Evolutionary conservation across 345 rosid species (phyloP), one percentile per base, ranked within the genome.

Genomic region (Diplotaxis tenuifolia): DNA sequence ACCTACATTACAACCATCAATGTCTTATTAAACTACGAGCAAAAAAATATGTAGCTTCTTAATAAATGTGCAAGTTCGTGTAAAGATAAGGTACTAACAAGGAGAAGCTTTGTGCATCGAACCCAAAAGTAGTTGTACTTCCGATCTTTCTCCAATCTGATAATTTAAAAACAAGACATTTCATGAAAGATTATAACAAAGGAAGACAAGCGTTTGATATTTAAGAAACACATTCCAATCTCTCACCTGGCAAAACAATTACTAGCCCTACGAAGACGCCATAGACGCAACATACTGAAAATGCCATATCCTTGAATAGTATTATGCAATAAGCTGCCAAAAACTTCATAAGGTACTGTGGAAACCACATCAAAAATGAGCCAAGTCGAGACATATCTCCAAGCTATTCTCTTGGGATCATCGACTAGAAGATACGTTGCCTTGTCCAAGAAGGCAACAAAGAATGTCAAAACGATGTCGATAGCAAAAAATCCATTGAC

Each of bases 191-290:
- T 53, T 20, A 10, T 4, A n/a, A 53, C 27, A 53, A 20, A 10
- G 58, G 0, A 53, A 7, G 22, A 49, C 54, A 34, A n/a, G 21
- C 29, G 47, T 19, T 16, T 68, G 7, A 23, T 36, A 53, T 28
- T 15, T 61, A 25, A 53, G 42, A 16, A 20, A 38, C 5, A 53
- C 62, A 29, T 21, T 31, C 19, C 4, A 47, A 38, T 64, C 64
- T 66, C 67, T 70, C 65, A 84, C 92, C 82, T 80, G 16, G 95
- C 76, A 69, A 90, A 93, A 49, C 87, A 81, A 7, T 23, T 28
- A 75, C 98, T 82, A 67, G 85, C 98, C 80, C 98, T 82, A 9
- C 93, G 85, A 12, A 93, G 88, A 68, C 97, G 98, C 98, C 98
- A 93, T 1, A 93, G 90, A 36, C 98, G 96, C 50, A 90, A 84